phyloP scores from a whole-genome alignment of 1,284 basidiomycete genomes.

The Cryptococcus depauperatus region DNA sequence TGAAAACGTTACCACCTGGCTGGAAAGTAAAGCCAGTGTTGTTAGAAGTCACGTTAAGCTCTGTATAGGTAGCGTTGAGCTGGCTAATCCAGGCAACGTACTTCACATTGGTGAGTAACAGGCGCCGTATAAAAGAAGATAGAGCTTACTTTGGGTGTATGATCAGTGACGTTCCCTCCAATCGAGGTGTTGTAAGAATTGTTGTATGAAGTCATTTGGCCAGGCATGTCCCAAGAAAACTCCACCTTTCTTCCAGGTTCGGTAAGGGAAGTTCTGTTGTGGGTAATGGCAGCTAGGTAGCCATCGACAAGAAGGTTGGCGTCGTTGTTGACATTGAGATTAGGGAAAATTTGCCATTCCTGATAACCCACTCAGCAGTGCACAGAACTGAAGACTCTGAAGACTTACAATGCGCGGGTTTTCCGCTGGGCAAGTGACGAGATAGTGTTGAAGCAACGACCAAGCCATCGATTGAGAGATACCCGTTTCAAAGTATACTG shows the following conservation, averaged over 20 bases:
- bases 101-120: too few relatives aligned
- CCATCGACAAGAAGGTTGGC: conserved; percentile 23
- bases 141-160: conserved; percentile 8
- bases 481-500: conserved; percentile 45
- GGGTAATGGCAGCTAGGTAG: conserved; percentile 47
- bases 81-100: neutral
- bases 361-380: neutral
- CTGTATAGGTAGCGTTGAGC: conserved; percentile 52
- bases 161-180: conserved; percentile 23
- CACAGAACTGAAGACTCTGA: neutral
- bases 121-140: conserved; percentile 2
- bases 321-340: conserved; percentile 31
- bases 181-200: conserved; percentile 50
- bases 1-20: conserved; percentile 49
- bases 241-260: conserved; percentile 50
- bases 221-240: conserved; percentile 55
- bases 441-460: conserved; percentile 56
- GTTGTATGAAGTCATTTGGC: conserved; percentile 52
- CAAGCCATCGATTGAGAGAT: conserved; percentile 40
- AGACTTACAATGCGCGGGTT: conserved; percentile 50
- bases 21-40: conserved; percentile 49
- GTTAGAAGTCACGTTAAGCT: conserved; percentile 47
- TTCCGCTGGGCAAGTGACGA: conserved; percentile 53
- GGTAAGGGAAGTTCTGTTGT: conserved; percentile 51
- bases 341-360: conserved; percentile 35